Conservation (phyloP, 1,284 basidiomycete genomes). For the Irpex lacteus region DNA sequence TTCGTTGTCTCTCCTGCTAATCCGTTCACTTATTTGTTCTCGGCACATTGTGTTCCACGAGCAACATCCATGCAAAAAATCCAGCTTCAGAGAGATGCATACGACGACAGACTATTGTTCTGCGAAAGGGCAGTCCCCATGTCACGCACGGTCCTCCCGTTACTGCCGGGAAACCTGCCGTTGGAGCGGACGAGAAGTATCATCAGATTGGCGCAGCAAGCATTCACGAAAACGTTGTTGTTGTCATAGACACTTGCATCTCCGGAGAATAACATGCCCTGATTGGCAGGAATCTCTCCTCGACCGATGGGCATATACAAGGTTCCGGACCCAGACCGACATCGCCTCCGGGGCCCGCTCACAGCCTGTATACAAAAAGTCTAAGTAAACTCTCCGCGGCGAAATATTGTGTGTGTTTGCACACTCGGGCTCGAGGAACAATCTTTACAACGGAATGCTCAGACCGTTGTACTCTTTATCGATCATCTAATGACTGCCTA, state of each 20-base stretch:
- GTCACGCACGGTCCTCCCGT: not conserved
- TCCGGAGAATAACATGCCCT: not conserved
- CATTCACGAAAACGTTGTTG: not conserved
- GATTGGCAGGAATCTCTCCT: no score
- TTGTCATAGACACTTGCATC: not conserved
- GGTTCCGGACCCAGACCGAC: not conserved
- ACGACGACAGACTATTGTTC: not conserved
- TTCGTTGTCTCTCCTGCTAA: not conserved
- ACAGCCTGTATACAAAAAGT: not conserved
- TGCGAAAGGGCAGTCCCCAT: not conserved
- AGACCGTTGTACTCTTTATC: no score
- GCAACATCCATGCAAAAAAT: no score
- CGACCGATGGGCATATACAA: no score
- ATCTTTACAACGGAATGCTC: no score
- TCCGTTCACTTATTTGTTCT: not conserved
- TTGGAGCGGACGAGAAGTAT: no score
- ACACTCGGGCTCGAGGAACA: no score
- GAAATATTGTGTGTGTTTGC: not conserved
- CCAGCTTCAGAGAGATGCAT: not conserved
- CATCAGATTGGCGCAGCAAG: not conserved
- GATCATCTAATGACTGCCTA: no score
- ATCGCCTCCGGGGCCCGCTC: not conserved
- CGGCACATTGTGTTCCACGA: no score
- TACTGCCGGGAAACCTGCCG: no score
- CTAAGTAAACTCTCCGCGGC: not conserved